Evolutionary conservation across 306 rosid species (phyloP).

Genomic region (Astragalus membranaceus): DNA sequence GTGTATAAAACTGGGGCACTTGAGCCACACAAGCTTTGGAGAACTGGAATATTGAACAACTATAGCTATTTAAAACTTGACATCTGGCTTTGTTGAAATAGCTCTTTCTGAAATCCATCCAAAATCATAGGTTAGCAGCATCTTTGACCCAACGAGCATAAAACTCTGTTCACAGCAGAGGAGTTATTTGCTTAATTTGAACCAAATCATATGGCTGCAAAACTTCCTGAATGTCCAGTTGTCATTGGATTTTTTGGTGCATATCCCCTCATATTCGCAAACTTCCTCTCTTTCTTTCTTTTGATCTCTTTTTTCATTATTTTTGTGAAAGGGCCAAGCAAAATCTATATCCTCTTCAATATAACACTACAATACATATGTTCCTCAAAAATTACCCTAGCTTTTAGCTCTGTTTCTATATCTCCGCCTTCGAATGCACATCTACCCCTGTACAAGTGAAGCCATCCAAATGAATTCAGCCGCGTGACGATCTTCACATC

Average conservation of each 20-base stretch:
- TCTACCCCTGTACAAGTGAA: background rate
- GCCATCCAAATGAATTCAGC: slow-evolving; percentile 1
- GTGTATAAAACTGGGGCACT: background rate
- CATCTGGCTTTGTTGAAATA: background rate
- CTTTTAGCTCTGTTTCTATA: slow-evolving; percentile 2
- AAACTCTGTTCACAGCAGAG: background rate
- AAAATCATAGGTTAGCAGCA: background rate
- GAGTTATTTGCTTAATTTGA: background rate
- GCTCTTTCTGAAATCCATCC: background rate
- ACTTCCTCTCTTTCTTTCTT: background rate
- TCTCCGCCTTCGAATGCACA: background rate
- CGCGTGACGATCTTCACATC: background rate
- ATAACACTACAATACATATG: background rate
- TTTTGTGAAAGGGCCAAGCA: background rate
- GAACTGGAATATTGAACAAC: background rate
- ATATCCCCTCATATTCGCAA: background rate
- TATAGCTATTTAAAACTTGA: background rate
- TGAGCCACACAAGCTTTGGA: background rate
- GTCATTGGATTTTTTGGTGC: background rate
- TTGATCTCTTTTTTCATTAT: background rate
- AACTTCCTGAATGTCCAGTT: background rate
- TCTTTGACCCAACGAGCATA: background rate
- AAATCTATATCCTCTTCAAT: background rate
- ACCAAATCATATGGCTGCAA: slow-evolving; percentile 16
- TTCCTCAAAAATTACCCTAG: background rate